Percentiles rank a stretch among this genome's conserved stretches.
Evolutionary conservation across 768 basidiomycete species (phyloP).

Genomic region (Naematelia aurantialba): DNA sequence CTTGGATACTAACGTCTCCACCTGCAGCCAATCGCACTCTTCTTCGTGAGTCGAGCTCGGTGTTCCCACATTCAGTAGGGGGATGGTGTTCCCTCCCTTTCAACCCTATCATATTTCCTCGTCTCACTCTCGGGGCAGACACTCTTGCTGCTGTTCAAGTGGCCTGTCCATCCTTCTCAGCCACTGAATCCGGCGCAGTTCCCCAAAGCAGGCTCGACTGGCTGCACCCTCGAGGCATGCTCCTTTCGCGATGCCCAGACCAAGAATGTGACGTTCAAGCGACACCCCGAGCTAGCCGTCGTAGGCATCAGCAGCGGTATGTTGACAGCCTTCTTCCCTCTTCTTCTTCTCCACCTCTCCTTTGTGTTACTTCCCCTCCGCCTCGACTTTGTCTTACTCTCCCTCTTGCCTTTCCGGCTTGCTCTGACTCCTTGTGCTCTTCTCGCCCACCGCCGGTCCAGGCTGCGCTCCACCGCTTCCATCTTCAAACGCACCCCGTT

Average conservation of each 20-base stretch:
- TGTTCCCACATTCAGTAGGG: background rate
- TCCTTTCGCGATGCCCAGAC: slow-evolving; percentile 73
- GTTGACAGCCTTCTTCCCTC: slow-evolving; percentile 12
- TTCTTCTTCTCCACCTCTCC: background rate
- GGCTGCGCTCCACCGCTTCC: too few relatives aligned
- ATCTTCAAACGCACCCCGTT: too few relatives aligned
- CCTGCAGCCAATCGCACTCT: slow-evolving; percentile 64
- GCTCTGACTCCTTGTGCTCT: background rate
- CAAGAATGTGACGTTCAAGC: slow-evolving; percentile 61
- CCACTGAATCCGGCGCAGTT: slow-evolving; percentile 14
- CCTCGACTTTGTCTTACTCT: background rate
- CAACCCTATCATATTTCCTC: too few relatives aligned
- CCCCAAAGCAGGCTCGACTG: slow-evolving; percentile 59
- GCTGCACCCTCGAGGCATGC: slow-evolving; percentile 78
- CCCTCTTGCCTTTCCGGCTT: background rate
- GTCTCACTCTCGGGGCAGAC: too few relatives aligned
- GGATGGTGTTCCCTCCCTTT: too few relatives aligned
- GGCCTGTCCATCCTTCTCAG: slow-evolving; percentile 51
- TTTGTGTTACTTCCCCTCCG: background rate
- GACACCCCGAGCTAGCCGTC: slow-evolving; percentile 59
- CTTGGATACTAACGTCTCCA: background rate
- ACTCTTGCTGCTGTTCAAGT: too few relatives aligned
- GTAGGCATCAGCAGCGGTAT: slow-evolving; percentile 64
- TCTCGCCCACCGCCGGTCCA: too few relatives aligned
- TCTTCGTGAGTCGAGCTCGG: slow-evolving; percentile 59